Percentiles rank a stretch among this genome's conserved stretches.
Conservation (phyloP, 208 protist species). For the Crithidia expoeki region DNA sequence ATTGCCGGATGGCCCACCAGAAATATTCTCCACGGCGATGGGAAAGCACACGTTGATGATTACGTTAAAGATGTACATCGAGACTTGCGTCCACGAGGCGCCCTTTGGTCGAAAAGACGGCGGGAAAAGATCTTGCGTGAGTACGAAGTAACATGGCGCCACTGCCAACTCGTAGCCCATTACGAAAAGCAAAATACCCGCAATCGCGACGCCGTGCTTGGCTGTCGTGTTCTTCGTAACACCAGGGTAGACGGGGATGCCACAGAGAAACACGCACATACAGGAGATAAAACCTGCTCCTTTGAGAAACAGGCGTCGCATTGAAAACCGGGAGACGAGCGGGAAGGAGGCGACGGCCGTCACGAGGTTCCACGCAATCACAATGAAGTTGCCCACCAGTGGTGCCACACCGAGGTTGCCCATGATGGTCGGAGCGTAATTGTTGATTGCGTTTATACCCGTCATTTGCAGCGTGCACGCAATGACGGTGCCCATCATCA, state of each 20-base stretch:
- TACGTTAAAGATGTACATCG: conserved; percentile 86
- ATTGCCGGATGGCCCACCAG: conserved; percentile 74
- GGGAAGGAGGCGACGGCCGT: conserved; percentile 73
- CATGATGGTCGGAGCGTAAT: conserved; percentile 87
- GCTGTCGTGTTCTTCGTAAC: conserved; percentile 38
- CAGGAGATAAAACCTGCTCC: conserved; percentile 54
- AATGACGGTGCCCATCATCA: conserved; percentile 56
- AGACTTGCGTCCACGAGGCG: conserved; percentile 59
- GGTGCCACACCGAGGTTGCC: conserved; percentile 58
- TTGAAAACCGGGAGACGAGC: conserved; percentile 65
- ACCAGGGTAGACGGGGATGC: conserved; percentile 78
- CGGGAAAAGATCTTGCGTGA: conserved; percentile 86
- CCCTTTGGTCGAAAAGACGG: conserved; percentile 73
- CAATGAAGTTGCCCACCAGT: conserved; percentile 77
- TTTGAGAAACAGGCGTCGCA: conserved; percentile 74
- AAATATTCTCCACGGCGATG: conserved; percentile 75
- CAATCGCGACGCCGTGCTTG: conserved; percentile 75
- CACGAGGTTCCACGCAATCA: conserved; percentile 90
- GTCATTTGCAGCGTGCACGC: conserved; percentile 78
- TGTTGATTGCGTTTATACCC: conserved; percentile 88
- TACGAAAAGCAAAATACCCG: conserved; percentile 84
- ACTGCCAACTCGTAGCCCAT: conserved; percentile 71
- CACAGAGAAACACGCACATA: conserved; percentile 78
- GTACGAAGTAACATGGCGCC: conserved; percentile 81
- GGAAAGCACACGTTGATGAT: conserved; percentile 90